Conservation (phyloP, 208 protist genomes). For the Kentomonas sorsogonicus region DNA sequence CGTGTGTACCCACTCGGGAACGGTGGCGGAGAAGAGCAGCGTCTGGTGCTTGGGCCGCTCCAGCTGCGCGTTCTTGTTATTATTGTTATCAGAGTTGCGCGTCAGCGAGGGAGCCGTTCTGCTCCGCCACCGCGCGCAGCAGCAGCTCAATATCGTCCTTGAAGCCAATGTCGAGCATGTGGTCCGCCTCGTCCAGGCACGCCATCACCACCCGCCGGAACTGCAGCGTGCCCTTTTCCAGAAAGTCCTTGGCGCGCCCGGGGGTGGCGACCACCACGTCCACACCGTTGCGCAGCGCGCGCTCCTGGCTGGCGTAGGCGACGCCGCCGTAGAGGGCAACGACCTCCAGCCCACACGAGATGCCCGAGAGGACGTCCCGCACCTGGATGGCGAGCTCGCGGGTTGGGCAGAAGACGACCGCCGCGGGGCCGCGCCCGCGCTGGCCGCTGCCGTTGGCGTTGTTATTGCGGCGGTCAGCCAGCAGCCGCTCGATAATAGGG, state of each 20-base stretch:
- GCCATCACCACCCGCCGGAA: conserved; percentile 90
- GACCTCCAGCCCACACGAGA: conserved; percentile 92
- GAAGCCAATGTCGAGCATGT: conserved; percentile 98
- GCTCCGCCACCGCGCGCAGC: conserved; percentile 86
- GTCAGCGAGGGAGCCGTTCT: conserved; percentile 88
- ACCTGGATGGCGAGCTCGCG: conserved; percentile 98
- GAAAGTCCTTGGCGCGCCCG: conserved; percentile 97
- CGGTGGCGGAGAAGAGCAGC: conserved; percentile 92
- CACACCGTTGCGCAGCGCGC: conserved; percentile 92
- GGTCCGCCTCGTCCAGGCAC: conserved; percentile 98
- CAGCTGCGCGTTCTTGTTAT: no score
- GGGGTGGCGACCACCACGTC: conserved; percentile 98
- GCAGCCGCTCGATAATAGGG: conserved; percentile 83
- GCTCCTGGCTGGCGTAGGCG: conserved; percentile 90
- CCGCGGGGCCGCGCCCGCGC: conserved; percentile 79
- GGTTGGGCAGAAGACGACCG: conserved; percentile 96
- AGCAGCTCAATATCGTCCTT: conserved; percentile 94
- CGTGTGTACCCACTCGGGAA: conserved; percentile 89
- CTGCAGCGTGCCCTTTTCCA: conserved; percentile 93
- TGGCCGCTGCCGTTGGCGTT: conserved; percentile 15
- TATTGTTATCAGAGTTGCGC: no score
- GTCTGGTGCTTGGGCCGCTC: conserved; percentile 80
- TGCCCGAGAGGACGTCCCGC: conserved; percentile 87
- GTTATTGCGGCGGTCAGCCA: no score
- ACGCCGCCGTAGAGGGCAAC: conserved; percentile 91